A percentile compares a stretch with the other conserved stretches of the same genome.
Evolutionary conservation across 2,329 filamentous ascomycete species (phyloP).

Genomic region (Dendryphion nanum): DNA sequence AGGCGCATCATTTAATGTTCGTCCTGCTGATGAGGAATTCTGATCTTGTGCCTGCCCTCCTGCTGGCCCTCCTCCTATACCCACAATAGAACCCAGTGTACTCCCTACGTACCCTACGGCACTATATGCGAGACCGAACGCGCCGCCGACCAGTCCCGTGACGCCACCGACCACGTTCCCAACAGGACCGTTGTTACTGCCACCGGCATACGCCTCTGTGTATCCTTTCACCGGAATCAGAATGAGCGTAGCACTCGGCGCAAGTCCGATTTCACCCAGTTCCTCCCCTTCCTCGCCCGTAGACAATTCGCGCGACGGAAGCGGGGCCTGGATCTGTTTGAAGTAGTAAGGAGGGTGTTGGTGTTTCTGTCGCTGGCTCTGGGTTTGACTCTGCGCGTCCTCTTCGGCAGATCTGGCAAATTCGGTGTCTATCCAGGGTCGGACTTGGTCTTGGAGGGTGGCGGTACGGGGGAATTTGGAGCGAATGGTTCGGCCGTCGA

Average conservation of each 20-base stretch:
- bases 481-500: slow-evolving; percentile 79
- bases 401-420: slow-evolving; percentile 22
- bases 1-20: slow-evolving; percentile 2
- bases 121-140: slow-evolving; percentile 33
- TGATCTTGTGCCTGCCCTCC: slow-evolving; percentile 8
- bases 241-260: slow-evolving; percentile 79
- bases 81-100: slow-evolving; percentile 30
- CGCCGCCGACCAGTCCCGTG: slow-evolving; percentile 33
- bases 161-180: slow-evolving; percentile 20
- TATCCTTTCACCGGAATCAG: slow-evolving; percentile 69
- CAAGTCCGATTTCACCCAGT: slow-evolving; percentile 68
- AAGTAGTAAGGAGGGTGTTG: slow-evolving; percentile 68
- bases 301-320: slow-evolving; percentile 72
- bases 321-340: slow-evolving; percentile 76
- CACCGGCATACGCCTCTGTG: slow-evolving; percentile 57
- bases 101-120: slow-evolving; percentile 34
- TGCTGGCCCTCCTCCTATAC: slow-evolving; percentile 14
- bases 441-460: slow-evolving; percentile 65
- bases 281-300: slow-evolving; percentile 70
- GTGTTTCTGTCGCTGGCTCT: neutral
- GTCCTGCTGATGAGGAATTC: slow-evolving; percentile 1
- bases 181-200: slow-evolving; percentile 29
- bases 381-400: slow-evolving; percentile 10
- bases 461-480: slow-evolving; percentile 65
- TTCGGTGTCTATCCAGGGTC: slow-evolving; percentile 68